These are phyloP conservation scores for Murraya paniculata DNA, from an alignment of 345 rosid species.

Conservation along the genomic window DNA sequence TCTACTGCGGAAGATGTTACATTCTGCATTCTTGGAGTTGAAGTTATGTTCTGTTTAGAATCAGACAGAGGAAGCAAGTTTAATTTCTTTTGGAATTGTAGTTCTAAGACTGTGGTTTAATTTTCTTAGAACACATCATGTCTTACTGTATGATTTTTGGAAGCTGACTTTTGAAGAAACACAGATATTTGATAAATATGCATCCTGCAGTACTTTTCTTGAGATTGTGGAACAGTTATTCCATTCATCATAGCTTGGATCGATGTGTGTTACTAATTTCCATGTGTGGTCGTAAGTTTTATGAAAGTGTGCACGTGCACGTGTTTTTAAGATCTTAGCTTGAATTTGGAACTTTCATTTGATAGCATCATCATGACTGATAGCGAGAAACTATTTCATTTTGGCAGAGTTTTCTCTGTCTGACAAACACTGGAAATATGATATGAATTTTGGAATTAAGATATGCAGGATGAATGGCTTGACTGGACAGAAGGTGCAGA, in stretches of 20 bases:
- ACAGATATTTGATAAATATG: not conserved
- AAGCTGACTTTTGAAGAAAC: not conserved
- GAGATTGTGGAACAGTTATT: not conserved
- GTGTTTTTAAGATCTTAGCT: not conserved
- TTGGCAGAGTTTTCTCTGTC: not conserved
- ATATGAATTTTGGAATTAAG: conserved; percentile 39
- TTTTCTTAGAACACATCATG: not conserved
- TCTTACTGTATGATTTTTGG: not conserved
- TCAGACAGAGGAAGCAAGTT: not conserved
- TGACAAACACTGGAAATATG: conserved; percentile 29
- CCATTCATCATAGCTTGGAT: not conserved
- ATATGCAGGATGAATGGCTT: conserved; percentile 91
- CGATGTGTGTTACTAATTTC: not conserved
- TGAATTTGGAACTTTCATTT: not conserved
- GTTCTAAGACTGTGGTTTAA: not conserved
- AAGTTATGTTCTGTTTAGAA: not conserved
- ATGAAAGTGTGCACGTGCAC: not conserved
- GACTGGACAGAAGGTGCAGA: conserved; percentile 81
- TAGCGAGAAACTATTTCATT: not conserved
- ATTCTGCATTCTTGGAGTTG: not conserved
- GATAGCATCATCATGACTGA: not conserved
- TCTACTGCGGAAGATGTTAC: not conserved
- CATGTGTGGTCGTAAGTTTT: not conserved
- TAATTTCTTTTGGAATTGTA: not conserved
- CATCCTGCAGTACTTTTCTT: not conserved